Base-by-base conservation (phyloP, 2,329 filamentous ascomycete genomes). In the Graphium sp. region DNA sequence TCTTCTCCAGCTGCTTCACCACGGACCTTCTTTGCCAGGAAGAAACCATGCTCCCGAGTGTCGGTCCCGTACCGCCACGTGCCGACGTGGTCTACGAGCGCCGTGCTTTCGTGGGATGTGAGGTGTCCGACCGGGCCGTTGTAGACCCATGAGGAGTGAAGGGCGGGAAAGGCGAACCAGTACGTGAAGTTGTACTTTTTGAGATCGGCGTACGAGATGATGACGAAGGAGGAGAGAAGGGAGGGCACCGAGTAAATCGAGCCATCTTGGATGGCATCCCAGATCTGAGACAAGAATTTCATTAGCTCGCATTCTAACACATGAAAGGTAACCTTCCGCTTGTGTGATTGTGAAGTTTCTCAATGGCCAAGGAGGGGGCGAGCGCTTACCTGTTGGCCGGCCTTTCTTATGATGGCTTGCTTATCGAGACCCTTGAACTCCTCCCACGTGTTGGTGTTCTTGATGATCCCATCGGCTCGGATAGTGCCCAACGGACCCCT, bases 131-230 rank as follows among this genome's bases (percentile, higher is more conserved):
- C 56, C 7, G 58, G 58, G 3, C 59, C 64, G 2, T 62, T 50
- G 29, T 74, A 59, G 40, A 69, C 75, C 89, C 89, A 98, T 17
- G 66, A 60, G 4, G 87, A 92, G 47, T 92, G 85, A 24, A 98
- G 63, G 11, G 87, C 84, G 1, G 89, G 89, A 44, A 92, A 98
- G 5, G 79, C 87, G 51, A 95, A 95, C 74, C 91, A 92, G 54
- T 95, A 95, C n/a, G 78, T 83, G 48, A 95, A 94, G 37, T 76
- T 82, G 56, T 95, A 95, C 47, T 91, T 94, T 52, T 98, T 98
- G 19, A 98, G 66, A 46, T 98, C 87, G 36, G 89, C 87, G 48
- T 82, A 98, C 11, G 83, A 93, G 25, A 95, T 71, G 33, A 91
- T 73, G 16, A 81, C 67, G 49, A 94, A 95, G 6, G 82, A 89